Percentiles rank a stretch among this genome's conserved stretches.
phyloP scores from a whole-genome alignment of 495 filamentous ascomycete species.

The Tuber magnatum region DNA sequence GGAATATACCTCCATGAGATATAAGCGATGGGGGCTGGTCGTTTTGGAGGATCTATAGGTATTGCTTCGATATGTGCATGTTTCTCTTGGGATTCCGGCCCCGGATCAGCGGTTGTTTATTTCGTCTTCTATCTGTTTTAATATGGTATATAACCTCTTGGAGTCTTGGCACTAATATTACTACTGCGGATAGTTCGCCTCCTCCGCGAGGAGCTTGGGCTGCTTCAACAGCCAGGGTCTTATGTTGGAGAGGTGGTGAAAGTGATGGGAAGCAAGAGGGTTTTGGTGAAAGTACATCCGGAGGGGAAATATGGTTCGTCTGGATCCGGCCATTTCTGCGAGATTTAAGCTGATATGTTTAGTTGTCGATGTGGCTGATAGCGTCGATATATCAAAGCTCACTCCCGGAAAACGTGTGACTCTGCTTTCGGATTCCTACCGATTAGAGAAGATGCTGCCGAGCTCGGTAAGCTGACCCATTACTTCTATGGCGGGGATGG shows the following conservation, averaged over 20 bases:
- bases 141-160: not conserved
- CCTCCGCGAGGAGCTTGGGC: slow-evolving; percentile 88
- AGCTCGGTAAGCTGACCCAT: slow-evolving; percentile 46
- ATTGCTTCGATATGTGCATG: not conserved
- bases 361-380: slow-evolving; percentile 97
- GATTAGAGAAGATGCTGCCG: slow-evolving; percentile 94
- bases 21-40: not conserved
- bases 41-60: not conserved
- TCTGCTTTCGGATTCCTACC: slow-evolving; percentile 90
- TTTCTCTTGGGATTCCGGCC: not conserved
- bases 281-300: slow-evolving; percentile 96
- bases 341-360: slow-evolving; percentile 10
- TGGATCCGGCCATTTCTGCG: slow-evolving; percentile 4
- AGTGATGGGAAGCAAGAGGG: slow-evolving; percentile 99
- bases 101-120: not conserved
- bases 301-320: slow-evolving; percentile 97
- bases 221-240: slow-evolving; percentile 93
- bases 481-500: not conserved
- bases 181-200: slow-evolving; percentile 57
- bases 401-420: slow-evolving; percentile 97
- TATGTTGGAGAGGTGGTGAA: slow-evolving; percentile 99
- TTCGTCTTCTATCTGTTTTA: not conserved
- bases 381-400: slow-evolving; percentile 89
- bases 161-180: slow-evolving; percentile 10
- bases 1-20: not conserved